A percentile compares a stretch with the other conserved stretches of the same genome.
phyloP scores from a whole-genome alignment of 192 early-diverging fungal species.

The Umbelopsis ramanniana region DNA sequence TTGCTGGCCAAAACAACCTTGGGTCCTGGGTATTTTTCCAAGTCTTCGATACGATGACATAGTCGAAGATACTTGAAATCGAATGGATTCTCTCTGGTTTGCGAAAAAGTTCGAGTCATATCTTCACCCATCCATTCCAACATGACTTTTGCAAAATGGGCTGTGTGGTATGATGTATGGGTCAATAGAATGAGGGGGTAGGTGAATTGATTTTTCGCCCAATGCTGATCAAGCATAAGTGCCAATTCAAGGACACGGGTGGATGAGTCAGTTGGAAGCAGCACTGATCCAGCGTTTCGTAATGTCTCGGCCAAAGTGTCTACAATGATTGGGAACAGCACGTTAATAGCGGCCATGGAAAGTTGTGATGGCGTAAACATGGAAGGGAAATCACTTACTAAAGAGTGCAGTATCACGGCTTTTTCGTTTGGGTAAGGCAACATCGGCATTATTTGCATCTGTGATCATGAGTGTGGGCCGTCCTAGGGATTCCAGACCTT shows the following conservation, averaged over 20 bases:
- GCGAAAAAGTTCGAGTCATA: conserved; percentile 72
- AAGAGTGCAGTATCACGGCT: conserved; percentile 79
- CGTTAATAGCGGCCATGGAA: neutral
- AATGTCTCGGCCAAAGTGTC: conserved; percentile 68
- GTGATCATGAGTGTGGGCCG: conserved; percentile 92
- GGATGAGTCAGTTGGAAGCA: conserved; percentile 89
- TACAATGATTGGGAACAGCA: conserved; percentile 27
- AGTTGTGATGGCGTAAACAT: neutral
- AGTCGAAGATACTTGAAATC: conserved; percentile 82
- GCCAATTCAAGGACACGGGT: conserved; percentile 91
- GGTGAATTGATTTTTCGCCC: conserved; percentile 63
- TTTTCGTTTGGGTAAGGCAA: conserved; percentile 69
- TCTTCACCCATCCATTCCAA: conserved; percentile 95
- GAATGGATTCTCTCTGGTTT: conserved; percentile 82
- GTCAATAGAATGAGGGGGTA: conserved; percentile 82
- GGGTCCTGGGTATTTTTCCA: conserved; percentile 68
- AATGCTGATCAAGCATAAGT: conserved; percentile 87
- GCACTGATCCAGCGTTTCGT: conserved; percentile 72
- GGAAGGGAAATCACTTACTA: conserved; percentile 46
- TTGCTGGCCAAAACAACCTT: conserved; percentile 88
- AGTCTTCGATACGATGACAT: conserved; percentile 69
- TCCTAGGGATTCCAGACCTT: conserved; percentile 64
- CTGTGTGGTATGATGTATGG: conserved; percentile 73
- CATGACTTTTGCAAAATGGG: conserved; percentile 87
- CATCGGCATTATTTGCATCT: conserved; percentile 80